Conservation (phyloP, 2,329 filamentous ascomycete species). For the Lachnellula cervina region DNA sequence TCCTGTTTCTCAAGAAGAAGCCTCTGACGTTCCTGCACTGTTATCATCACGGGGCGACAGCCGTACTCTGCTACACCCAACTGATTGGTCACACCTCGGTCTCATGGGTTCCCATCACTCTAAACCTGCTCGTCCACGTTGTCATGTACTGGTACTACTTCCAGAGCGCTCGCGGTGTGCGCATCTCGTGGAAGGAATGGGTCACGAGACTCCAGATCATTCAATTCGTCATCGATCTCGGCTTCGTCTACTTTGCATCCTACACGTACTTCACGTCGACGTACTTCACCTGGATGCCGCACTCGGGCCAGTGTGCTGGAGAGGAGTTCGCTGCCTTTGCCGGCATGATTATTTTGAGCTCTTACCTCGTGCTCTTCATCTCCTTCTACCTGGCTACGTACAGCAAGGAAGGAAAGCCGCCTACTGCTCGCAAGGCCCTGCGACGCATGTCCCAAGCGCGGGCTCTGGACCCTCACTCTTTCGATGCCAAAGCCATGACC, state of each 20-base stretch:
- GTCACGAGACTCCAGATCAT: constrained; percentile 96
- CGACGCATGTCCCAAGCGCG: too few relatives aligned
- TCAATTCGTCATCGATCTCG: constrained; percentile 95
- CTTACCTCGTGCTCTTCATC: constrained; percentile 97
- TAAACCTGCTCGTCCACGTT: constrained; percentile 92
- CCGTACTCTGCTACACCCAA: constrained; percentile 96
- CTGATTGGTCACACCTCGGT: constrained; percentile 88
- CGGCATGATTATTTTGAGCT: constrained; percentile 86
- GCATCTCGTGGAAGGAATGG: constrained; percentile 99
- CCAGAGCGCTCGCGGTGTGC: constrained; percentile 91
- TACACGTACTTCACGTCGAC: constrained; percentile 95
- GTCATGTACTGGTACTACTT: constrained; percentile 99
- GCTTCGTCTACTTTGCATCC: constrained; percentile 99
- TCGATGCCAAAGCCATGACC: too few relatives aligned
- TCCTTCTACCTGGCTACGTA: constrained; percentile 98
- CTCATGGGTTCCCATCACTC: constrained; percentile 88
- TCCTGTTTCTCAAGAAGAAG: constrained; percentile 99
- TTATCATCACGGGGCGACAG: constrained; percentile 96
- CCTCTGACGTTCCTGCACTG: constrained; percentile 97
- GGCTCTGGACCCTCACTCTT: too few relatives aligned
- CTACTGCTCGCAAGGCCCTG: constrained; percentile 70
- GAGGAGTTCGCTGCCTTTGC: constrained; percentile 95
- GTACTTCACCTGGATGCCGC: constrained; percentile 84
- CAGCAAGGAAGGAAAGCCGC: constrained; percentile 76
- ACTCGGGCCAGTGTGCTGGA: constrained; percentile 79